Evolutionary conservation across 768 basidiomycete genomes (phyloP), one percentile per base, ranked within the genome.

Genomic region (Collybia mongolica): DNA sequence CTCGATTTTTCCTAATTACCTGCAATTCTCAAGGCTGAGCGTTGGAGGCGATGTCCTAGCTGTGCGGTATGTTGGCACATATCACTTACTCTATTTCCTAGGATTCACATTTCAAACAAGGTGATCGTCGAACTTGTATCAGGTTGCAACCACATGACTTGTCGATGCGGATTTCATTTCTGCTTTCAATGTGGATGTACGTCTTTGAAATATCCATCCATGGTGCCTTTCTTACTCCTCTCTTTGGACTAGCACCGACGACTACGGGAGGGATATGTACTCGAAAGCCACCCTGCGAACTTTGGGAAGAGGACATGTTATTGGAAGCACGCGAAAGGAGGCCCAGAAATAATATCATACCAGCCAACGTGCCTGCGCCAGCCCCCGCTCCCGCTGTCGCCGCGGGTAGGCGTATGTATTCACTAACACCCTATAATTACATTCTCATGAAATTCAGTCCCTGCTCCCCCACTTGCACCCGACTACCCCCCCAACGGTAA

Each of bases 141-240:
- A 41, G 73, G 72, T 0, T 73, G 72, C 52, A 70, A 70, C 57
- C 72, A 75, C 52, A 72, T 73, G 59, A 71, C 66, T 2, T 75
- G 72, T 56, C 54, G 65, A 36, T 73, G 72, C 58, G 64, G 67
- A 14, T 66, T 66, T 20, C 63, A 74, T 49, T 75, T 75, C 53
- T 74, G 74, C 54, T 73, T 70, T 58, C 67, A 65, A 54, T 72
- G 71, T 46, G 71, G 68, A n/a, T 62, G 72, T 71, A 37, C 46
- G 68, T 60, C 15, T 17, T 19, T 24, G 23, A 17, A 18, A 6
- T 6, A 29, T 6, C n/a, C 39, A n/a, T 49, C 15, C 2, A 40
- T 5, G 19, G 24, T 22, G 7, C 5, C 11, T 1, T 17, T 43
- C 22, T 20, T 29, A 17, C 12, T 26, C 6, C 8, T 18, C 49